Conservation (phyloP, 129 eudicot genomes). For the Daucus carota region DNA sequence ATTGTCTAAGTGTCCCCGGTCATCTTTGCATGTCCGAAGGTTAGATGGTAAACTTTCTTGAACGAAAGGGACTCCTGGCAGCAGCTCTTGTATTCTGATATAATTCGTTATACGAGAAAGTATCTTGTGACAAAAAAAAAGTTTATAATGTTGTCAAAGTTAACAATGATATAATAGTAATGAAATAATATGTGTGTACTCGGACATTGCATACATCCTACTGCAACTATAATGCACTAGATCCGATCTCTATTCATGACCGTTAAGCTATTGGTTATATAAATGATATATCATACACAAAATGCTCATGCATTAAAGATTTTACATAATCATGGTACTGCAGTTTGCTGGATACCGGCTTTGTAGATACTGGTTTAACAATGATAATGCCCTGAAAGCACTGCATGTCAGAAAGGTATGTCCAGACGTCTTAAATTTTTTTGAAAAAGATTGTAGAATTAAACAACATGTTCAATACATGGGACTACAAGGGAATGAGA, state of each 20-base stretch:
- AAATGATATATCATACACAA: not conserved
- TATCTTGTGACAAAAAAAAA: no score
- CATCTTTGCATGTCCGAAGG: no score
- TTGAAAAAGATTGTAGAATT: not conserved
- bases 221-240: not conserved
- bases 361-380: slow-evolving; percentile 26
- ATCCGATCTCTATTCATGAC: not conserved
- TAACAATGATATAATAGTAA: not conserved
- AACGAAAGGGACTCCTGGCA: no score
- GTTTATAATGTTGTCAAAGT: not conserved
- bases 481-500: slow-evolving; percentile 27
- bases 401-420: slow-evolving; percentile 47
- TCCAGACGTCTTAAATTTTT: slow-evolving; percentile 12
- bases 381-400: slow-evolving; percentile 37
- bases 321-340: not conserved
- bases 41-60: no score
- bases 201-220: not conserved
- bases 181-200: slow-evolving; percentile 11
- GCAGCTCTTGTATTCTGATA: no score
- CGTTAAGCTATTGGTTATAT: not conserved
- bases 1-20: no score
- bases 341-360: slow-evolving; percentile 27
- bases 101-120: no score
- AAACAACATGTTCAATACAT: slow-evolving; percentile 7
- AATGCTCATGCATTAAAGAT: slow-evolving; percentile 9